Evolutionary conservation across 495 filamentous ascomycete genomes (phyloP).

Genomic region (Cryomyces minteri): DNA sequence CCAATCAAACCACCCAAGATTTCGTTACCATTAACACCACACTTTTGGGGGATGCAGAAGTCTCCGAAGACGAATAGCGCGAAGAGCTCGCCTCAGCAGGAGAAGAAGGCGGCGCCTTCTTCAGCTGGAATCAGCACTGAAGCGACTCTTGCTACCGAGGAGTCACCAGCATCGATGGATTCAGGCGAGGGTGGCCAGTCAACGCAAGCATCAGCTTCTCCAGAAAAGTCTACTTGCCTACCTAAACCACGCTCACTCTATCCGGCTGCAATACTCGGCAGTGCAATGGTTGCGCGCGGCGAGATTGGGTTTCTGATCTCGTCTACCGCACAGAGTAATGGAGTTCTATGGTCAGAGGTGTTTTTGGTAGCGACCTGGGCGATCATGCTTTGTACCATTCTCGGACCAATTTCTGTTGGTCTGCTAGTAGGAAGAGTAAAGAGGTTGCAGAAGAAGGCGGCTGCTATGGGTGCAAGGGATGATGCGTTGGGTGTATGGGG

Average conservation of each 20-base stretch:
- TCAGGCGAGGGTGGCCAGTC: no score
- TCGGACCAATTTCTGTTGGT: conserved; percentile 54
- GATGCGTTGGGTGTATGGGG: conserved; percentile 17
- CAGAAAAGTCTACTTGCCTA: conserved; percentile 1
- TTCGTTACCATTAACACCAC: no score
- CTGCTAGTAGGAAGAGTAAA: conserved; percentile 33
- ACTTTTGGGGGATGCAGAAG: no score
- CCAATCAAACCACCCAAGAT: no score
- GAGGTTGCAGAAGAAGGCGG: conserved; percentile 9
- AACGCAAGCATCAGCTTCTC: conserved; percentile 2
- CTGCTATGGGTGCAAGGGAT: background rate
- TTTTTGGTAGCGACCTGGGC: conserved; percentile 61
- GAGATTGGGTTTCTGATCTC: conserved; percentile 70
- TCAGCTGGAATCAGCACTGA: no score
- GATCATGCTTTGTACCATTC: conserved; percentile 51
- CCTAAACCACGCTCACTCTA: conserved; percentile 36
- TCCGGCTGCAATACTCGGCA: conserved; percentile 35
- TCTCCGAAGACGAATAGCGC: no score
- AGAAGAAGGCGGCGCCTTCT: no score
- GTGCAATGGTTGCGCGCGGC: conserved; percentile 56
- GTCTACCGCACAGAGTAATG: conserved; percentile 40
- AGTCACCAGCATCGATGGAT: no score
- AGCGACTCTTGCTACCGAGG: no score
- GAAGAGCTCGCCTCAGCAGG: no score
- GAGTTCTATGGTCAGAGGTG: conserved; percentile 32